phyloP scores from a whole-genome alignment of 2,329 filamentous ascomycete genomes.

The Microcyclosporella mali region DNA sequence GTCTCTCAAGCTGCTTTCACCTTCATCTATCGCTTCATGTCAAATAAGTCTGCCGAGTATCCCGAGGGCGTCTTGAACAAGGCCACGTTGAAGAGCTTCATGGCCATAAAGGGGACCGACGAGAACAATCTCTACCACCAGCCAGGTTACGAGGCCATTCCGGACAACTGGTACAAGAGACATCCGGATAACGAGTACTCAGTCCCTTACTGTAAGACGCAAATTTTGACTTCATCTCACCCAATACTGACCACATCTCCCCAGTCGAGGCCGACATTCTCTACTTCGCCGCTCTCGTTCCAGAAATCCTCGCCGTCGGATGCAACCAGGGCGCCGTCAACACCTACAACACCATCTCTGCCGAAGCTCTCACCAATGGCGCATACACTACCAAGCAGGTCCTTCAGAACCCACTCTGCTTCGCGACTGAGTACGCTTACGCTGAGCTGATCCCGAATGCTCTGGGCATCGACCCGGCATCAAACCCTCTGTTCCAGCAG shows the following conservation, averaged over 20 bases:
- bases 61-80: conserved; percentile 34
- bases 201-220: conserved; percentile 11
- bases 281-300: conserved; percentile 24
- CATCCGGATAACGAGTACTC: conserved; percentile 29
- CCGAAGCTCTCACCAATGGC: conserved; percentile 33
- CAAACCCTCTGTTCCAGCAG: conserved; percentile 4
- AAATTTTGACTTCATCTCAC: no score
- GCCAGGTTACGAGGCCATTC: conserved; percentile 37
- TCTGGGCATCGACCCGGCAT: conserved; percentile 12
- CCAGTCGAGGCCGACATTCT: conserved; percentile 22
- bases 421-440: conserved; percentile 20
- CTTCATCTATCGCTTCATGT: conserved; percentile 36
- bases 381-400: conserved; percentile 36
- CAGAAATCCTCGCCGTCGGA: conserved; percentile 28
- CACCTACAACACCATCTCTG: conserved; percentile 30
- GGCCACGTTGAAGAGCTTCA: conserved; percentile 37
- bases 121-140: conserved; percentile 28
- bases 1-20: conserved; percentile 29
- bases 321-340: conserved; percentile 34
- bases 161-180: conserved; percentile 35
- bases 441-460: conserved; percentile 19
- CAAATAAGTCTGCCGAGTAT: conserved; percentile 35
- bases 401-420: conserved; percentile 25
- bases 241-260: no score
- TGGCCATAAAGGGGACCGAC: conserved; percentile 31